Evolutionary conservation across 2,329 filamentous ascomycete genomes (phyloP), one percentile per base, ranked within the genome.

Genomic region (Penicillium frequentans): DNA sequence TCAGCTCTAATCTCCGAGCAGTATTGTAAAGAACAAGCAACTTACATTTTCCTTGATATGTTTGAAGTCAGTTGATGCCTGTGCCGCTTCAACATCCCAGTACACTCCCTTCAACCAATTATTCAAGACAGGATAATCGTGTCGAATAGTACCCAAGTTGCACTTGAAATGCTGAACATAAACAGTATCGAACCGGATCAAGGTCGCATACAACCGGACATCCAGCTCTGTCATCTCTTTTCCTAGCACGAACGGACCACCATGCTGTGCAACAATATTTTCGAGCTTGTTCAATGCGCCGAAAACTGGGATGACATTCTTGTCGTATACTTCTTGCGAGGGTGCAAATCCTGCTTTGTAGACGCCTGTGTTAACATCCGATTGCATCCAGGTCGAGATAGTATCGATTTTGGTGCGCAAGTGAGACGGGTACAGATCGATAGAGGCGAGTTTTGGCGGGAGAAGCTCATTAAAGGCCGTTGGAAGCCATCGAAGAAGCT

Each of bases 91-190:
- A 1, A 82, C 76, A 56, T 82, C 80, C 79, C 82, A 86, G 71
- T 86, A 87, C 67, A 86, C 66, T 33, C 78, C 77, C 70, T 81
- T 84, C 61, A 88, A 61, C 83, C 84, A 88, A 60, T 85, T 84
- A 66, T 85, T 78, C 54, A 87, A 64, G 11, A 82, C 77, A 0
- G 85, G 85, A 63, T 88, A 88, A 55, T 84, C 79, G 64, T 84
- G 81, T 6, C 86, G 74, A 43, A 88, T 80, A 11, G 77, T 86
- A 3, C 84, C 83, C 29, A 88, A 69, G 68, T 88, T 87, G 64
- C 83, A 85, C 73, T 87, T 88, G 76, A 88, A 88, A 70, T 87
- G 85, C 74, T 87, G 84, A 13, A 85, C 83, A 65, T 88, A 88
- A 3, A 85, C 81, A 3, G 78, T 73, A 60, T 88, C 85, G 64